These are phyloP conservation scores for Thecaphora thlaspeos DNA, from an alignment of 1,284 basidiomycete species.

Conservation along the genomic window DNA sequence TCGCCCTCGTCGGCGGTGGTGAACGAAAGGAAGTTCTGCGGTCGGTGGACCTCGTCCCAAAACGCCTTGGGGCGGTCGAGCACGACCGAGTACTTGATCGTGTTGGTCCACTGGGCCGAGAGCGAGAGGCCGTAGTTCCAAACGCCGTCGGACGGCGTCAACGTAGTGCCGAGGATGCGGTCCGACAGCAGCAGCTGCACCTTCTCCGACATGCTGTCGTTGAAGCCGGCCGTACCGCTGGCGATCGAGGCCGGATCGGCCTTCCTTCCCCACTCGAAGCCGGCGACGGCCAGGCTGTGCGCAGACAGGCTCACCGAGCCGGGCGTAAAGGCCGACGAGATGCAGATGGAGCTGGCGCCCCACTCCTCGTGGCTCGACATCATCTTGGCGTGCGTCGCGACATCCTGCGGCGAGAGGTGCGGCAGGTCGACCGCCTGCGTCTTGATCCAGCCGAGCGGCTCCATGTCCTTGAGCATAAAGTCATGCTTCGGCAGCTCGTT, in stretches of 20 bases:
- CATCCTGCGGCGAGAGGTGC: constrained; percentile 80
- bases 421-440: constrained; percentile 68
- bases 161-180: constrained; percentile 59
- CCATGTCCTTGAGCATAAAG: constrained; percentile 87
- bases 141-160: constrained; percentile 41
- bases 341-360: constrained; percentile 88
- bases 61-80: constrained; percentile 88
- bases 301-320: constrained; percentile 94
- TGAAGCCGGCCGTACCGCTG: constrained; percentile 70
- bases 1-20: constrained; percentile 33
- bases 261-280: constrained; percentile 98
- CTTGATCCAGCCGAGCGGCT: constrained; percentile 97
- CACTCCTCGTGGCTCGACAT: constrained; percentile 95
- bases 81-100: constrained; percentile 78
- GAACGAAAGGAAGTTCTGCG: constrained; percentile 57
- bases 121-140: constrained; percentile 60
- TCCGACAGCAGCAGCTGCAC: constrained; percentile 93
- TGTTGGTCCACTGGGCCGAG: constrained; percentile 87
- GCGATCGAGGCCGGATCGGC: constrained; percentile 73
- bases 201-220: constrained; percentile 88
- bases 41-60: constrained; percentile 94
- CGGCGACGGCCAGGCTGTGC: constrained; percentile 81
- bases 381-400: constrained; percentile 91
- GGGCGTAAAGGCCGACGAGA: constrained; percentile 94
- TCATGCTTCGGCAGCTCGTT: constrained; percentile 84